phyloP scores from a whole-genome alignment of 108 stramenopile species.

The Mayamaea pseudoterrestris region DNA sequence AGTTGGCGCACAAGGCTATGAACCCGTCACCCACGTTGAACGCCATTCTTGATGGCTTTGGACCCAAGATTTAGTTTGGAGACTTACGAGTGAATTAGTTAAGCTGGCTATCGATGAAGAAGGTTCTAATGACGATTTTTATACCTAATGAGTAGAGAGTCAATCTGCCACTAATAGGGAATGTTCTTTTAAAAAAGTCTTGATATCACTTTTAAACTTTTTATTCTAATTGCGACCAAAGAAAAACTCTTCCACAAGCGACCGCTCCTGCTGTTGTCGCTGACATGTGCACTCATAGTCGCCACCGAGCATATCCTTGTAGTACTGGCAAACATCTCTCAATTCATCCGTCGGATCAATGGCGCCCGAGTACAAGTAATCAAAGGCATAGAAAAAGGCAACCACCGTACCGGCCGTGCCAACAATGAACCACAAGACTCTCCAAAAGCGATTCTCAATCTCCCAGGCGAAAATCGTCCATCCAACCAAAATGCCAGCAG shows the following conservation, averaged over 20 bases:
- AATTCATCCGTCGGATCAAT: slow-evolving; percentile 51
- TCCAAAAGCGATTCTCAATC: slow-evolving; percentile 27
- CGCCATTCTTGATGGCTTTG: slow-evolving; percentile 23
- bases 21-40: slow-evolving; percentile 74
- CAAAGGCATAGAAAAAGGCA: slow-evolving; percentile 24
- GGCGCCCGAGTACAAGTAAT: slow-evolving; percentile 51
- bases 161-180: not conserved
- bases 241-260: no score
- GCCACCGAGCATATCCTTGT: slow-evolving; percentile 57
- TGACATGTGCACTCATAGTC: slow-evolving; percentile 73
- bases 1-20: slow-evolving; percentile 70
- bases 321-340: slow-evolving; percentile 74
- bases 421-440: slow-evolving; percentile 38
- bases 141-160: not conserved
- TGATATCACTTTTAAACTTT: no score
- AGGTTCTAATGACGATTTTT: not conserved
- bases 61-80: slow-evolving; percentile 11
- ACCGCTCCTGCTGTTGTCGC: no score
- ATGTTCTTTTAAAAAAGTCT: no score
- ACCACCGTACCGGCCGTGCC: slow-evolving; percentile 31
- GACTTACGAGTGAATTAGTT: no score
- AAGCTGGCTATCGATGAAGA: not conserved
- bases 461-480: slow-evolving; percentile 45
- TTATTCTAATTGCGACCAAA: no score
- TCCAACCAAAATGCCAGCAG: slow-evolving; percentile 56